phyloP scores from a whole-genome alignment of 805 yeast genomes.

The Candida montana region DNA sequence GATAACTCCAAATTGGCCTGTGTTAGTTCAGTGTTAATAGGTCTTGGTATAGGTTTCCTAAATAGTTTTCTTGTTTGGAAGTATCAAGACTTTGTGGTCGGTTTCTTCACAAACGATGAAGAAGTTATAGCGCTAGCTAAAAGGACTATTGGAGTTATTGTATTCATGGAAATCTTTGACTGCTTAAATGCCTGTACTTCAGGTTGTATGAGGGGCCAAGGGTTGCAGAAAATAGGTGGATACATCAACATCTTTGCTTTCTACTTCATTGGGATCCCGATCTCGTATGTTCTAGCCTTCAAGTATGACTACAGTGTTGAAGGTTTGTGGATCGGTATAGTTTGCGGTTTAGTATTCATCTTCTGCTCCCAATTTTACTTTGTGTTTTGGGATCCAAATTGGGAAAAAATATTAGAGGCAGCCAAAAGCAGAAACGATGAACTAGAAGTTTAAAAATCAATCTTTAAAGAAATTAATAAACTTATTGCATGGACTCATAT shows the following conservation, averaged over 20 bases:
- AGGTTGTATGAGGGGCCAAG: slow-evolving; percentile 81
- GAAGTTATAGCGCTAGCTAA: slow-evolving; percentile 50
- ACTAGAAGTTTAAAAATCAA: slow-evolving; percentile 1
- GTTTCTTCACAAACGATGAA: slow-evolving; percentile 57
- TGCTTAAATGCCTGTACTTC: slow-evolving; percentile 64
- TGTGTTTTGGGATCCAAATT: slow-evolving; percentile 39
- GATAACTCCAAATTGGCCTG: slow-evolving; percentile 43
- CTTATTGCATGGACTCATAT: no score
- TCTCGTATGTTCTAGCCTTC: slow-evolving; percentile 42
- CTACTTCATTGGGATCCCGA: slow-evolving; percentile 70
- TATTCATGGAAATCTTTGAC: slow-evolving; percentile 66
- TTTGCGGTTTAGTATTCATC: slow-evolving; percentile 42
- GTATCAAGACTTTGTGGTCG: slow-evolving; percentile 33
- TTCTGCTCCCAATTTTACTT: slow-evolving; percentile 39
- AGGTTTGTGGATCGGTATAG: slow-evolving; percentile 73
- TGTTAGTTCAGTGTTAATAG: slow-evolving; percentile 35
- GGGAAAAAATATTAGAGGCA: slow-evolving; percentile 41
- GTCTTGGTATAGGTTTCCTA: slow-evolving; percentile 40
- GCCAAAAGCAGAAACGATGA: slow-evolving; percentile 36
- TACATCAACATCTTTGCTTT: slow-evolving; percentile 61
- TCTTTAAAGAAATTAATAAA: no score
- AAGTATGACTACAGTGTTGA: slow-evolving; percentile 28
- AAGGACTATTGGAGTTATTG: slow-evolving; percentile 53
- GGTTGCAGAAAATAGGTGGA: slow-evolving; percentile 77
- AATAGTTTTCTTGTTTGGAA: slow-evolving; percentile 35